Percentiles rank a stretch among this genome's conserved stretches.
Conservation (phyloP, 257 asterid species). For the Solanum sejunctum region DNA sequence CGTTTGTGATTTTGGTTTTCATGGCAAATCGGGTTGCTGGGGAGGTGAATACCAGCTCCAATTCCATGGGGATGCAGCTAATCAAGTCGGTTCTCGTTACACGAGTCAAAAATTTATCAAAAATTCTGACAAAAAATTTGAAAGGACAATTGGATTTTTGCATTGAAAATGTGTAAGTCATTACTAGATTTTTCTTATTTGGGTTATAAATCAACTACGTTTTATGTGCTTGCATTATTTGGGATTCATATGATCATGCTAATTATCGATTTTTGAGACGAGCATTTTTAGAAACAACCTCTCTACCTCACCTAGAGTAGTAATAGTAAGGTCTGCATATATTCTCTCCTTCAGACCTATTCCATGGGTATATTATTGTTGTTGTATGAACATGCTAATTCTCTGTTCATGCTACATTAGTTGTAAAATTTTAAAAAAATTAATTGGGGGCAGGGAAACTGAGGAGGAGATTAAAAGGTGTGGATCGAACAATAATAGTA, state of each 20-base stretch:
- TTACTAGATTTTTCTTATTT: not conserved
- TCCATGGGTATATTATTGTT: no score
- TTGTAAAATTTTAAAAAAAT: no score
- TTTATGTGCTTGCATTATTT: not conserved
- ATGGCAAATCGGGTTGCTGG: not conserved
- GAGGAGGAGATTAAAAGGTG: no score
- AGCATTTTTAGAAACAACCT: accelerated
- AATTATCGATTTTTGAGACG: not conserved
- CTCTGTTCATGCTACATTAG: not conserved
- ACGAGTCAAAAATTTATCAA: slow-evolving; percentile 48
- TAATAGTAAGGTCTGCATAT: no score
- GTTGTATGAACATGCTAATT: not conserved
- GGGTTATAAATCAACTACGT: not conserved
- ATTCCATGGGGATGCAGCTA: slow-evolving; percentile 35
- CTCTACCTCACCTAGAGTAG: no score
- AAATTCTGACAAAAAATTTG: slow-evolving; percentile 34
- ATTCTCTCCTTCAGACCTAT: no score
- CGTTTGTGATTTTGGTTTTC: not conserved
- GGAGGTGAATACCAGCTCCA: not conserved
- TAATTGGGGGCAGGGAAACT: no score
- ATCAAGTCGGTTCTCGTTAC: slow-evolving; percentile 28
- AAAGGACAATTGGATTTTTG: slow-evolving; percentile 41
- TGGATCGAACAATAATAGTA: not conserved
- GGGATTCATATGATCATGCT: not conserved
- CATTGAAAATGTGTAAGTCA: slow-evolving; percentile 51